Base-by-base conservation (phyloP, 495 filamentous ascomycete species). In the Lasiosphaeria hispida region DNA sequence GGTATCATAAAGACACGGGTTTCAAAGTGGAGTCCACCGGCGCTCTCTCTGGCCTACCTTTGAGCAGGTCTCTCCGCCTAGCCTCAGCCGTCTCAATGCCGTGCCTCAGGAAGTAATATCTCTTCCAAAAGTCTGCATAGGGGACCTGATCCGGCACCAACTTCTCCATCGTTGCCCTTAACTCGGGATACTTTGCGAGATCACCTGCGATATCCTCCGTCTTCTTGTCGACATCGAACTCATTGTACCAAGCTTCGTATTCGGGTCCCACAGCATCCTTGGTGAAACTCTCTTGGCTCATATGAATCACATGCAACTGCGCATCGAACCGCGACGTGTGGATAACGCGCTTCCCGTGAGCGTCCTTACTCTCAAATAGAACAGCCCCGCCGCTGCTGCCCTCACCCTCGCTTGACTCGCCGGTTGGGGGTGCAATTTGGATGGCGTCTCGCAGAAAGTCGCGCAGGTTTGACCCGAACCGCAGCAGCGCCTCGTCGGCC, bases 81-180 rank as follows among this genome's bases (percentile, higher is more conserved):
- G 88, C 85, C 80, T 99, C 94, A 55, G 96, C 91, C n/a, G 87
- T 92, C 75, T 97, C 94, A 59, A 99, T 87, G 18, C 95, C 91
- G 61, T 95, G 87, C 63, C 95, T 79, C 58, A 97, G 76, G 78
- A 97, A 99, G 63, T 97, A 97, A 70, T 99, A 99, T 38, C 94
- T 81, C 62, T 81, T 87, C 95, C 95, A 99, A 71, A 97, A 99
- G 44, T 87, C 83, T 11, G 75, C 82, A 69, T 99, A 99, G 34
- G 91, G 81, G 11, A 96, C 91, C 61, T 81, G 81, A 73, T 92
- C 92, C 14, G 94, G 95, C 17, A 97, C 95, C 50, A 96, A 79
- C 76, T 88, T 92, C 81, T 96, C 95, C 94, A 97, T 97, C 4
- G 92, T 91, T 40, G 82, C 72, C 57, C 94, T 81, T 58, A 99